Evolutionary conservation across 192 early-diverging fungal genomes (phyloP), one percentile per base, ranked within the genome.

Genomic region (Backusella liffmaniae): DNA sequence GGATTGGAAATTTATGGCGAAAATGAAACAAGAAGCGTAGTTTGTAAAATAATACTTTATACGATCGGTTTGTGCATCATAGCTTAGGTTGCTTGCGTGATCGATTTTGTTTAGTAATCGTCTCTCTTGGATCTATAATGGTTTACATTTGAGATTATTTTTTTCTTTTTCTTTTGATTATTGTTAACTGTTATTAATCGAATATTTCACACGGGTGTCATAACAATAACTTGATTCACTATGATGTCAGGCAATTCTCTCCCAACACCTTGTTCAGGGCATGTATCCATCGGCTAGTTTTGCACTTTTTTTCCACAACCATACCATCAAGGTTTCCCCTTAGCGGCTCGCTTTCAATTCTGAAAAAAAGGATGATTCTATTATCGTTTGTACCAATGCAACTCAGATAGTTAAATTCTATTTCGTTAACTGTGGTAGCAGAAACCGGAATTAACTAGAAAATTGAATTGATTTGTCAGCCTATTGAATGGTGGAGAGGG

Each of bases 1-100:
- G 67, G 67, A 69, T 69, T 69, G 67, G 67, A 35, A 69, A 37
- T 69, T 69, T 21, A 69, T 69, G 67, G 67, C 67, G 67, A 69
- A 35, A 69, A 41, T 69, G 67, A 37, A 69, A 39, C 67, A 62
- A 29, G 5, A n/a, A 10, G 56, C 56, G 56, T 62, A 62, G 56
- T 62, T 62, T 62, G 23, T 26, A 29, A 62, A 62, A 62, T 26
- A 62, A 26, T 62, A 62, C 56, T 29, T 12, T 29, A 62, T 62
- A 62, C 56, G 23, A 62, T 62, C 56, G 4, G 12, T 26, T 23
- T 59, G 56, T 62, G 56, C 56, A 62, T 29, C 56, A 62, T 62
- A 62, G 9, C 6, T 29, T 26, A 12, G 56, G 8, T 62, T 62
- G 4, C 26, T 62, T 62, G 23, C 56, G 56, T 62, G 56, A 62